These are phyloP conservation scores for Tylopilus rubrobrunneus DNA, from an alignment of 768 basidiomycete species.

Conservation along the genomic window DNA sequence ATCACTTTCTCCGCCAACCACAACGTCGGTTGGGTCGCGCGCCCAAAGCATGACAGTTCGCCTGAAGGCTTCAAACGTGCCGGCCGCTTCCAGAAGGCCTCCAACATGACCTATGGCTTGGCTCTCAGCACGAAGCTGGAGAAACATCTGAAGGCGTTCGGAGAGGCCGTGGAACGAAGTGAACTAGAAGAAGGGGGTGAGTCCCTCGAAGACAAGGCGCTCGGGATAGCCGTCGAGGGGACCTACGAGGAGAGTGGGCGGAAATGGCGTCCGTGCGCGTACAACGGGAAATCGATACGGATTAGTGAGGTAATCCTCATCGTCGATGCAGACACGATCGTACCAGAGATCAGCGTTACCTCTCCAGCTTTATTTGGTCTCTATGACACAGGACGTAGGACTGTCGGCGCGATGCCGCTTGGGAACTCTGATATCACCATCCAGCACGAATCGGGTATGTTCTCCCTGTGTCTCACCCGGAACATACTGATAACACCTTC, in stretches of 20 bases:
- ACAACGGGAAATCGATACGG: slow-evolving; percentile 70
- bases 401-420: slow-evolving; percentile 86
- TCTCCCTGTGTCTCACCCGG: slow-evolving; percentile 4
- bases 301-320: slow-evolving; percentile 80
- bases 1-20: slow-evolving; percentile 53
- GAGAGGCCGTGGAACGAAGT: slow-evolving; percentile 36
- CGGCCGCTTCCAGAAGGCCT: slow-evolving; percentile 91
- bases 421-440: slow-evolving; percentile 88
- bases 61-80: slow-evolving; percentile 36
- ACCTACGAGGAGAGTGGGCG: slow-evolving; percentile 55
- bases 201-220: slow-evolving; percentile 62
- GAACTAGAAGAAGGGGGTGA: slow-evolving; percentile 37
- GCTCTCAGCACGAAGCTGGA: slow-evolving; percentile 37
- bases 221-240: slow-evolving; percentile 73
- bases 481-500: slow-evolving; percentile 25
- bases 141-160: slow-evolving; percentile 42
- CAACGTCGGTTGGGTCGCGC: slow-evolving; percentile 57
- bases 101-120: slow-evolving; percentile 84
- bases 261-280: slow-evolving; percentile 71
- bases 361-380: background rate
- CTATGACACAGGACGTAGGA: slow-evolving; percentile 42
- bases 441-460: slow-evolving; percentile 74
- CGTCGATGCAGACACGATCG: slow-evolving; percentile 85
- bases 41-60: slow-evolving; percentile 43
- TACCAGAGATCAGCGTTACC: slow-evolving; percentile 57